A percentile compares a stretch with the other conserved stretches of the same genome.
Conservation (phyloP, 768 basidiomycete species). For the Mycena sanguinolenta region DNA sequence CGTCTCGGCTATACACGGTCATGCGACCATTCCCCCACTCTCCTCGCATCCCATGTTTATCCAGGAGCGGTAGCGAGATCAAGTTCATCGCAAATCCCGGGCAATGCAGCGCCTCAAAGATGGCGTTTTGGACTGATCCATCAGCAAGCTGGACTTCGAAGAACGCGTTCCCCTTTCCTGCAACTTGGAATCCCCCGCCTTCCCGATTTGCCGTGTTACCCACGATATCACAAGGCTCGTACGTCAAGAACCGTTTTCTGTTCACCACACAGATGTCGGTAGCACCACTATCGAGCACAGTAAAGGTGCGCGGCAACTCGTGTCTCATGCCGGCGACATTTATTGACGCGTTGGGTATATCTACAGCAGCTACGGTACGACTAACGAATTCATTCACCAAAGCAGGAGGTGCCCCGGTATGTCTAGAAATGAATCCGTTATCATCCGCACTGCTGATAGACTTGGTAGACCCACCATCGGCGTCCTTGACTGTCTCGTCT, state of each 20-base stretch:
- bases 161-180: neutral
- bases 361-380: neutral
- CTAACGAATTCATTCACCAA: neutral
- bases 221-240: no score
- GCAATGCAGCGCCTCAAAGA: neutral
- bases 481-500: no score
- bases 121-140: neutral
- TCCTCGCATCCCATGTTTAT: neutral
- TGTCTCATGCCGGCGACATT: no score
- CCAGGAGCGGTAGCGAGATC: neutral
- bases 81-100: constrained; percentile 11
- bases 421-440: neutral
- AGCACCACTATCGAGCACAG: no score
- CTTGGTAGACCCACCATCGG: no score
- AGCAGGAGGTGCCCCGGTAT: neutral
- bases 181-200: neutral
- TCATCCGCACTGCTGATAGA: no score
- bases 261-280: no score
- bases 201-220: no score
- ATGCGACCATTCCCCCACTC: neutral
- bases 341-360: no score
- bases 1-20: neutral
- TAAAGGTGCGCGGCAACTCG: no score
- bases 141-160: neutral
- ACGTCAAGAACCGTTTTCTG: no score